Evolutionary conservation across 331 rosid genomes (phyloP).

Genomic region (Acacia concinna): DNA sequence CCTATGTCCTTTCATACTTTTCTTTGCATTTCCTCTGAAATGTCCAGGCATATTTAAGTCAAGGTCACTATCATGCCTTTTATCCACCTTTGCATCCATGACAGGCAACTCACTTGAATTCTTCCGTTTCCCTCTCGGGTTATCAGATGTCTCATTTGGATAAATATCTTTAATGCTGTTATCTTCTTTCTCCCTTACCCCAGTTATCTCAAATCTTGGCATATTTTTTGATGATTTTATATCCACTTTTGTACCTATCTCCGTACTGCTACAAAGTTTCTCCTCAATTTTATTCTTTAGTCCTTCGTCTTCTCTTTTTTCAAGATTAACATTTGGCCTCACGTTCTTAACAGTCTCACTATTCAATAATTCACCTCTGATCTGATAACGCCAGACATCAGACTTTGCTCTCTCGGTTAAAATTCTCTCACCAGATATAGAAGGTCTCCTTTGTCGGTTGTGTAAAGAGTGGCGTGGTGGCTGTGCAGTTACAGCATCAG

Average conservation of each 20-base stretch:
- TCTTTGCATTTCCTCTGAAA: constrained; percentile 15
- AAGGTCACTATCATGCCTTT: too few species aligned
- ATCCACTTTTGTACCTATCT: background rate
- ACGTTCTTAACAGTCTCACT: background rate
- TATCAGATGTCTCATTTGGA: constrained; percentile 15
- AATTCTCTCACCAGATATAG: constrained; percentile 36
- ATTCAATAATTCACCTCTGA: constrained; percentile 1
- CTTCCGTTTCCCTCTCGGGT: constrained; percentile 31
- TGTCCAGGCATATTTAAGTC: too few species aligned
- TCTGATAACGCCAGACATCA: constrained; percentile 29
- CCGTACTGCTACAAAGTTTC: background rate
- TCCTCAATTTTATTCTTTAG: constrained; percentile 14
- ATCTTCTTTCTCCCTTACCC: constrained; percentile 22
- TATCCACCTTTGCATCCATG: too few species aligned
- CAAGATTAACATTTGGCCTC: constrained; percentile 16
- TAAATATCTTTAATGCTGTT: background rate
- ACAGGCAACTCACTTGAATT: background rate
- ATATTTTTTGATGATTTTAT: constrained; percentile 7
- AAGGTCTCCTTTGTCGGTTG: constrained; percentile 24
- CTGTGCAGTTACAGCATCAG: constrained; percentile 34
- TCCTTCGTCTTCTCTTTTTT: constrained; percentile 7
- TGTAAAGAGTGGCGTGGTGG: constrained; percentile 40
- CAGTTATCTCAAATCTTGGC: constrained; percentile 30
- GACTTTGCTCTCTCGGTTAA: constrained; percentile 37
- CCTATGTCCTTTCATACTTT: constrained; percentile 10